Percentiles rank a stretch among this genome's conserved stretches.
Evolutionary conservation across 257 asterid genomes (phyloP).

Genomic region (Penstemon newberryi): DNA sequence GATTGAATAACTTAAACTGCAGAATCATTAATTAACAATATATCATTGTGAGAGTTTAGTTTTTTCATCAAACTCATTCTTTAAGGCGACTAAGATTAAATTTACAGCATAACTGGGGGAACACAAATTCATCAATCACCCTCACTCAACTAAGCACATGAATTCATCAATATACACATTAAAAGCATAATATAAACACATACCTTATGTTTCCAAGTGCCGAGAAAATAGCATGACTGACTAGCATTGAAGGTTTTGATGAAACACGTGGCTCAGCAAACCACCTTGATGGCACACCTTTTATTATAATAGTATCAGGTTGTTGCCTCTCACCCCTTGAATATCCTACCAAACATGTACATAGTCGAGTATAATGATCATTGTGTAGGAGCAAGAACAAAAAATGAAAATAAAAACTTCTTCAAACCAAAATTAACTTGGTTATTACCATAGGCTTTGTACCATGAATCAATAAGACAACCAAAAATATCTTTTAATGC

Average conservation of each 20-base stretch:
- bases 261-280: constrained; percentile 96
- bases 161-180: constrained; percentile 16
- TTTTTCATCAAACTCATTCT: not conserved
- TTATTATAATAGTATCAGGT: constrained; percentile 81
- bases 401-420: not conserved
- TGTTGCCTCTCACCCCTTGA: constrained; percentile 58
- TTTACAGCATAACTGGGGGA: not conserved
- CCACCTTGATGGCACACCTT: constrained; percentile 98
- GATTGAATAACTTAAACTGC: not conserved
- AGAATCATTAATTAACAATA: not conserved
- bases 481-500: too few relatives aligned
- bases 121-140: not conserved
- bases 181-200: constrained; percentile 27
- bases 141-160: constrained; percentile 13
- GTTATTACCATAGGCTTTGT: too few relatives aligned
- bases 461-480: too few relatives aligned
- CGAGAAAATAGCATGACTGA: constrained; percentile 83
- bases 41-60: not conserved
- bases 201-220: constrained; percentile 84
- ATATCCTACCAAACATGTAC: constrained; percentile 46
- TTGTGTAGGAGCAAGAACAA: not conserved
- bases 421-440: too few relatives aligned
- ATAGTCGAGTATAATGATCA: constrained; percentile 13
- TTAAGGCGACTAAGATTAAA: not conserved
- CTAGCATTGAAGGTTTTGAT: constrained; percentile 96